Base-by-base conservation (phyloP, 768 basidiomycete genomes). In the Serendipita vermifera region DNA sequence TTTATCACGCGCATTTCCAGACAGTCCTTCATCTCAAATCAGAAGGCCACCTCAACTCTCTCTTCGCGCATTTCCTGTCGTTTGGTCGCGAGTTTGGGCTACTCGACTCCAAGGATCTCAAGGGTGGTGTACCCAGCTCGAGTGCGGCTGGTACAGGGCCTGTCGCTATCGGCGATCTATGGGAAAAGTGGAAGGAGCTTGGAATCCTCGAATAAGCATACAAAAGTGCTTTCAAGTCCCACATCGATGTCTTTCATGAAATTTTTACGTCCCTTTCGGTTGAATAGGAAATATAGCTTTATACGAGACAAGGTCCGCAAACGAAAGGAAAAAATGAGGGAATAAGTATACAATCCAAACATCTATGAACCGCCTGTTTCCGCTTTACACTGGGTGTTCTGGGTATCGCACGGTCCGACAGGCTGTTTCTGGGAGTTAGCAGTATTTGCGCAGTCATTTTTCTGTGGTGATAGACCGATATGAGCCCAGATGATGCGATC, bases 41-140 rank as follows among this genome's bases (percentile, higher is more conserved):
- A 7, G 94, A 98, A 65, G 88, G 88, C 0, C 92, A 94, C 67
- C 93, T 94, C 73, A 94, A 94, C 68, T 94, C 91, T 3, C 81
- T 98, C 33, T 98, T 98, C 68, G 94, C 94, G 0, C 94, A 98
- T 70, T 99, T 96, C 72, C 74, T 98, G 53, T 91, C 93, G 0
- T 98, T 98, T 63, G 94, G 94, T 0, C 78, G 79, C 60, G 90
- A 97, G 68, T 98, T 93, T 68, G 88, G 97, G 64, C 67, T 98
- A 58, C 67, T 97, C 61, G 90, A 94, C 54, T 74, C 84, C 59
- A 88, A 85, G 69, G 94, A 98, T 66, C 79, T 96, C 66, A 85
- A 78, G 59, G 87, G 87, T 1, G 46, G 46, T 6, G 46, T 51
- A 20, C 46, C 46, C 20, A 51, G 46, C 46, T 51, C 46, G 6